Evolutionary conservation across 1,139 yeast species (phyloP).

Genomic region (Geotrichum restrictum): DNA sequence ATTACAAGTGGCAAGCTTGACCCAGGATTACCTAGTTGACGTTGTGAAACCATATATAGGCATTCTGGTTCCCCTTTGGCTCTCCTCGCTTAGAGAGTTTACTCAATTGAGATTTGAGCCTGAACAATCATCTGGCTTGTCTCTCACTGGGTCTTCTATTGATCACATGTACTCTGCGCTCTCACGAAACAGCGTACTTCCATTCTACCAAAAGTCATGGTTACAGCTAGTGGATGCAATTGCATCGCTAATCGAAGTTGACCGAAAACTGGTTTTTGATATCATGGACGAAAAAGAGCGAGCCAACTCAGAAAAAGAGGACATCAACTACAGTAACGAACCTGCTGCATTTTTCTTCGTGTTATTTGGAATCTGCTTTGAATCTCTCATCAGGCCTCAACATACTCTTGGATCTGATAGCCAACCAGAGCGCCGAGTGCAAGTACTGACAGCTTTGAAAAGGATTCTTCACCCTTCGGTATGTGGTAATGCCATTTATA

Average conservation of each 20-base stretch:
- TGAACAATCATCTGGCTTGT: conserved; percentile 40
- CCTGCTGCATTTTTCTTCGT: conserved; percentile 74
- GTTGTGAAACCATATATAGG: conserved; percentile 59
- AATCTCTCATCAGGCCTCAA: conserved; percentile 52
- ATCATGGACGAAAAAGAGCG: conserved; percentile 41
- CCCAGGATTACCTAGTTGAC: conserved; percentile 39
- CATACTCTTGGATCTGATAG: conserved; percentile 25
- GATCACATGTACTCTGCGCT: conserved; percentile 38
- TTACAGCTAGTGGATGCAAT: conserved; percentile 73
- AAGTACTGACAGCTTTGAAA: conserved; percentile 52
- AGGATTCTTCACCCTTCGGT: conserved; percentile 56
- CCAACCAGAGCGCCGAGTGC: conserved; percentile 35
- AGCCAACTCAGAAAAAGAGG: conserved; percentile 25
- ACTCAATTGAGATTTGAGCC: conserved; percentile 62
- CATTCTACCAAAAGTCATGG: conserved; percentile 67
- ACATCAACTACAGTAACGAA: conserved; percentile 47
- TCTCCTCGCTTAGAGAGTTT: conserved; percentile 66
- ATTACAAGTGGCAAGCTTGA: conserved; percentile 49
- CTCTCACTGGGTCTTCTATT: conserved; percentile 31
- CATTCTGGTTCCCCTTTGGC: conserved; percentile 73
- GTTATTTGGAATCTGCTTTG: conserved; percentile 79
- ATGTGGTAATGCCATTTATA: conserved; percentile 58
- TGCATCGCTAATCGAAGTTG: conserved; percentile 58
- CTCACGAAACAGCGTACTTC: conserved; percentile 38
- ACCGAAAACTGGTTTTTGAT: conserved; percentile 44